Evolutionary conservation across 2,329 filamentous ascomycete genomes (phyloP).

Genomic region (Chaetothyriales sp.): DNA sequence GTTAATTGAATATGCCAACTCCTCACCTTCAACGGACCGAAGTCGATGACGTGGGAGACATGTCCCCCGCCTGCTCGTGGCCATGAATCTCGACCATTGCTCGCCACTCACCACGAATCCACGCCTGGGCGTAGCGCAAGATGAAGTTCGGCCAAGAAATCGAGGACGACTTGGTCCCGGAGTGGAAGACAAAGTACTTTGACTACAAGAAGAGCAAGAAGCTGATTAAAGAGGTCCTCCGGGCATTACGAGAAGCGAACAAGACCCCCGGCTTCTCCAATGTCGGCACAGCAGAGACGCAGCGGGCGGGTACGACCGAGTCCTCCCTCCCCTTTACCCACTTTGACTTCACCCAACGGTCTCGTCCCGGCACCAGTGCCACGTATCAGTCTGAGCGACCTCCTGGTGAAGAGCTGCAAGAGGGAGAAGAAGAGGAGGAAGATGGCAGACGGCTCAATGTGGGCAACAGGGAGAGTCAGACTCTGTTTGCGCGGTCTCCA

Average conservation of each 20-base stretch:
- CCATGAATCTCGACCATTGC: not conserved
- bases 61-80: not conserved
- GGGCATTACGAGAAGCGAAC: constrained; percentile 50
- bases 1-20: not conserved
- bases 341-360: constrained; percentile 14
- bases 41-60: not conserved
- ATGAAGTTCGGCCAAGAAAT: constrained; percentile 38
- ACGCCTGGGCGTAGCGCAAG: not conserved
- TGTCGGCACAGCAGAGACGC: not conserved
- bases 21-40: not conserved
- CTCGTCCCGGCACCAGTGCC: constrained; percentile 3
- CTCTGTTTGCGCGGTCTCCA: constrained; percentile 19
- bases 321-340: constrained; percentile 12
- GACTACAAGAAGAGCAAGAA: constrained; percentile 94
- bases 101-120: not conserved
- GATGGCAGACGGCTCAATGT: constrained; percentile 5
- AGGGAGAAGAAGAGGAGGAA: constrained; percentile 8
- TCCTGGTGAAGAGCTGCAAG: constrained; percentile 7
- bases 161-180: constrained; percentile 74
- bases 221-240: constrained; percentile 66
- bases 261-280: constrained; percentile 28
- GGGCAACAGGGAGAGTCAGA: constrained; percentile 15
- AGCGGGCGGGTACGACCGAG: not conserved
- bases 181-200: constrained; percentile 89
- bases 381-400: constrained; percentile 5